A percentile compares a stretch with the other conserved stretches of the same genome.
Evolutionary conservation across 2,329 filamentous ascomycete genomes (phyloP).

Genomic region (Phialocephala subalpina): DNA sequence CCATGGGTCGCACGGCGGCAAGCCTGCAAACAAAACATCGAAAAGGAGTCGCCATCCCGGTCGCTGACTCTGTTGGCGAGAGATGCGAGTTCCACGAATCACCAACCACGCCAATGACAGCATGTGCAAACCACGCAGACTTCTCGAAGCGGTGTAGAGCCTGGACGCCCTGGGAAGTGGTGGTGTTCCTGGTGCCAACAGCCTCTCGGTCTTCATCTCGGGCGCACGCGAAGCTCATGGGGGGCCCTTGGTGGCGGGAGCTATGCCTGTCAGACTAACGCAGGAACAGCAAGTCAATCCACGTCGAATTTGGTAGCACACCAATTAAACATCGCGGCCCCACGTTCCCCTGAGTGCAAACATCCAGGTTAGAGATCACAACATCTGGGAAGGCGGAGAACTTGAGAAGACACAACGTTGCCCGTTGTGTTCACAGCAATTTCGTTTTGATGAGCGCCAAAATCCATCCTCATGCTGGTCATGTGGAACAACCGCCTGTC

Average conservation of each 20-base stretch:
- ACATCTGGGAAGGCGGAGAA: slow-evolving; percentile 12
- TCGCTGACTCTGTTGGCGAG: not conserved
- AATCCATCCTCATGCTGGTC: slow-evolving; percentile 1
- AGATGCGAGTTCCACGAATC: not conserved
- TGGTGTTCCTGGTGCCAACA: not conserved
- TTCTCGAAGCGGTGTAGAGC: not conserved
- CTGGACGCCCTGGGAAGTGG: not conserved
- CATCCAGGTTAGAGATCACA: slow-evolving; percentile 10
- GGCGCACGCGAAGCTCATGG: not conserved
- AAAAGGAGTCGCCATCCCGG: slow-evolving; percentile 10
- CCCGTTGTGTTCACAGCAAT: slow-evolving; percentile 10
- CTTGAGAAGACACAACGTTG: slow-evolving; percentile 4
- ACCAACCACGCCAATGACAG: not conserved
- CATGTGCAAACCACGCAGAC: not conserved
- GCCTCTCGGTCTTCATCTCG: not conserved
- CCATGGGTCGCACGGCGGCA: slow-evolving; percentile 16
- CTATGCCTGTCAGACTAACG: slow-evolving; percentile 1
- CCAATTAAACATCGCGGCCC: not conserved
- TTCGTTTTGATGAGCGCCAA: slow-evolving; percentile 11
- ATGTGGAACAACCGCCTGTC: slow-evolving; percentile 1
- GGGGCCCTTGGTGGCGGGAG: not conserved
- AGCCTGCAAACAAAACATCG: slow-evolving; percentile 10
- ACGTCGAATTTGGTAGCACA: not conserved
- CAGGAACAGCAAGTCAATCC: not conserved
- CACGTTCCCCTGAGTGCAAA: slow-evolving; percentile 10